phyloP scores from a whole-genome alignment of 2,329 filamentous ascomycete genomes.

The Cryphonectria japonica region DNA sequence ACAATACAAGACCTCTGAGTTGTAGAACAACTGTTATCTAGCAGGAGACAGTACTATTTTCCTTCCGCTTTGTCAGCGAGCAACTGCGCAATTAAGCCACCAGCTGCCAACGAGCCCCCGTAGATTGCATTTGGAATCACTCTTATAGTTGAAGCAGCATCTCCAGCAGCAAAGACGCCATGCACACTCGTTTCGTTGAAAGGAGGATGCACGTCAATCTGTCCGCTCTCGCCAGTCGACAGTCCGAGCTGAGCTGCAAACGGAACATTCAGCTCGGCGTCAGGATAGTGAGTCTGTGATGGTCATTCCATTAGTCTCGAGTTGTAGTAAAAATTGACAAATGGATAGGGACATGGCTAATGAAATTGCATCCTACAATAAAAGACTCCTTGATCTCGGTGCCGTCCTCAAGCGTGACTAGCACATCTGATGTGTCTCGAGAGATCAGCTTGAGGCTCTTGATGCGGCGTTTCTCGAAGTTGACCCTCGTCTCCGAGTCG shows the following conservation, averaged over 20 bases:
- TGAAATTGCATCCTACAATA: slow-evolving; percentile 11
- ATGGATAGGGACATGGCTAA: background rate
- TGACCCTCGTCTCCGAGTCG: slow-evolving; percentile 21
- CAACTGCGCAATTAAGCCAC: slow-evolving; percentile 21
- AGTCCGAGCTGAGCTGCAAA: slow-evolving; percentile 20
- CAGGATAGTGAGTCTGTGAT: slow-evolving; percentile 10
- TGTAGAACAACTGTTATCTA: background rate
- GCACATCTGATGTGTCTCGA: slow-evolving; percentile 17
- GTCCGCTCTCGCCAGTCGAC: slow-evolving; percentile 14
- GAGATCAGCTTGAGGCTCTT: slow-evolving; percentile 22
- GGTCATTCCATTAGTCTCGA: background rate
- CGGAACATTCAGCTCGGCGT: slow-evolving; percentile 20
- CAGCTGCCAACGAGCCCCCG: slow-evolving; percentile 16
- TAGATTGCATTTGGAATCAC: slow-evolving; percentile 21
- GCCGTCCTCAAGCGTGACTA: slow-evolving; percentile 26
- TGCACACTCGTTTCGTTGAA: slow-evolving; percentile 25
- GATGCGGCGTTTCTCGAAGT: slow-evolving; percentile 22
- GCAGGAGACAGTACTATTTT: background rate
- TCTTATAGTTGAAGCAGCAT: slow-evolving; percentile 18
- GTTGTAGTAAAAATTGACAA: background rate
- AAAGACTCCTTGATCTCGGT: slow-evolving; percentile 21
- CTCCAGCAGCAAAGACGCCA: slow-evolving; percentile 27
- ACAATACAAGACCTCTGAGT: background rate
- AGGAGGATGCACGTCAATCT: slow-evolving; percentile 21
- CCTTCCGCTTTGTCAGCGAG: slow-evolving; percentile 14